Percentiles rank a stretch among this genome's conserved stretches.
Evolutionary conservation across 805 yeast genomes (phyloP).

Genomic region (Cyberlindnera xishuangbannaensis): DNA sequence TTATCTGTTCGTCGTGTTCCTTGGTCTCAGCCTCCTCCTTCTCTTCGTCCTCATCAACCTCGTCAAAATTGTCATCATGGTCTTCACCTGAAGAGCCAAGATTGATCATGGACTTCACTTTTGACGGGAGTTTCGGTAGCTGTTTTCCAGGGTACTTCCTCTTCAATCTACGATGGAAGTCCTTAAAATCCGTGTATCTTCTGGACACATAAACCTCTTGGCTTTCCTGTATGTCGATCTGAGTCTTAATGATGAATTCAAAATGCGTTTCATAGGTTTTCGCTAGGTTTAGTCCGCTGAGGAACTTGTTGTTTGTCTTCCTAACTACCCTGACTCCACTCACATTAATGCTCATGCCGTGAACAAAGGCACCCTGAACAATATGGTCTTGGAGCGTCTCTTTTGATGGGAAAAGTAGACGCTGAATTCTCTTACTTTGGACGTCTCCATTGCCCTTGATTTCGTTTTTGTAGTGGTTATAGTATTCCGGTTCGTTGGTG

Average conservation of each 20-base stretch:
- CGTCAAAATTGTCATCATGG: slow-evolving; percentile 18
- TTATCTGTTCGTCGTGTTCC: slow-evolving; percentile 19
- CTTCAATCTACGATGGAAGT: slow-evolving; percentile 47
- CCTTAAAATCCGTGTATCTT: slow-evolving; percentile 62
- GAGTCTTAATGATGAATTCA: slow-evolving; percentile 22
- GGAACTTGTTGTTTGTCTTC: slow-evolving; percentile 24
- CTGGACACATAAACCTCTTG: slow-evolving; percentile 38
- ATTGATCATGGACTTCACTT: slow-evolving; percentile 36
- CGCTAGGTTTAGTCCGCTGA: slow-evolving; percentile 19
- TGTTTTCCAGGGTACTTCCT: slow-evolving; percentile 64
- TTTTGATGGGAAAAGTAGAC: slow-evolving; percentile 35
- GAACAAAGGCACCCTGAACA: slow-evolving; percentile 31
- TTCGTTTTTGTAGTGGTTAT: slow-evolving; percentile 27
- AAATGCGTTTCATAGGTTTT: slow-evolving; percentile 19
- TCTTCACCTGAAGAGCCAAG: slow-evolving; percentile 16
- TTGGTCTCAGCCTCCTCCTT: slow-evolving; percentile 15
- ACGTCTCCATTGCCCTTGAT: slow-evolving; percentile 22
- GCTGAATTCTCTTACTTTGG: slow-evolving; percentile 29
- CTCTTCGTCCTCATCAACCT: slow-evolving; percentile 16
- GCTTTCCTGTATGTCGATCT: slow-evolving; percentile 17
- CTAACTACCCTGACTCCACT: slow-evolving; percentile 50
- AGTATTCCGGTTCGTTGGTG: slow-evolving; percentile 47
- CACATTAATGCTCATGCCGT: slow-evolving; percentile 61
- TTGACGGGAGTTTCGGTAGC: slow-evolving; percentile 53
- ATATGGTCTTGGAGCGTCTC: slow-evolving; percentile 30